Conservation (phyloP, 1,284 basidiomycete species). For the Puccinia sorghi region DNA sequence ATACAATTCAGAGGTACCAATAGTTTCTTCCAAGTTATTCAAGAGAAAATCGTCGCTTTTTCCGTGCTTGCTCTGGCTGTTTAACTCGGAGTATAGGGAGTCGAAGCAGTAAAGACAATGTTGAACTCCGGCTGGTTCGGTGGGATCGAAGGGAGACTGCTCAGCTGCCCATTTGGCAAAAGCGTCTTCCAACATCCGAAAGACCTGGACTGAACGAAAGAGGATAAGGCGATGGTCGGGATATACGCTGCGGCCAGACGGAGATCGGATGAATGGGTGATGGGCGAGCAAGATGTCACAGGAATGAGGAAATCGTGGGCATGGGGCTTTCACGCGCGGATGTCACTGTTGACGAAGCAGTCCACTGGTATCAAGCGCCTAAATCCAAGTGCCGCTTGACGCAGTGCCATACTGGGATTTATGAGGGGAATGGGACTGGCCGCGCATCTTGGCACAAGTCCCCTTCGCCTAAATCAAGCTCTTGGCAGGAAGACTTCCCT, state of each 20-base stretch:
- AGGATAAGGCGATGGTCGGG: neutral
- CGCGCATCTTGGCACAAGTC: too few relatives aligned
- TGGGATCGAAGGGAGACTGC: conserved; percentile 27
- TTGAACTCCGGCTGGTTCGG: conserved; percentile 55
- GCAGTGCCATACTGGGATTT: too few relatives aligned
- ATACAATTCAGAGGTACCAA: conserved; percentile 42
- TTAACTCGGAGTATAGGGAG: conserved; percentile 70
- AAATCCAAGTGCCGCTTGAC: too few relatives aligned
- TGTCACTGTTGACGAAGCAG: too few relatives aligned
- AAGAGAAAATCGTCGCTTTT: neutral
- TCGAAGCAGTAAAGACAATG: conserved; percentile 79
- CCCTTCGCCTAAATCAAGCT: too few relatives aligned
- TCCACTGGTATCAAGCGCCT: too few relatives aligned
- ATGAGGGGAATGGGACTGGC: too few relatives aligned
- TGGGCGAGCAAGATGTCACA: neutral
- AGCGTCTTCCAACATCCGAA: conserved; percentile 18
- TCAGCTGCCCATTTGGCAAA: conserved; percentile 13
- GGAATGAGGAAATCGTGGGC: too few relatives aligned
- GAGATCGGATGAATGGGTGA: neutral
- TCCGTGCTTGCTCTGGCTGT: neutral
- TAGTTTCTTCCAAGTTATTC: conserved; percentile 8
- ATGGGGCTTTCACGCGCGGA: too few relatives aligned
- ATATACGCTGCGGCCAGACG: neutral
- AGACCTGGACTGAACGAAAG: neutral
- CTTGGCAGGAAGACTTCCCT: too few relatives aligned